Percentiles rank a stretch among this genome's conserved stretches.
Conservation (phyloP, 2,329 filamentous ascomycete genomes). For the Aureobasidium subglaciale region DNA sequence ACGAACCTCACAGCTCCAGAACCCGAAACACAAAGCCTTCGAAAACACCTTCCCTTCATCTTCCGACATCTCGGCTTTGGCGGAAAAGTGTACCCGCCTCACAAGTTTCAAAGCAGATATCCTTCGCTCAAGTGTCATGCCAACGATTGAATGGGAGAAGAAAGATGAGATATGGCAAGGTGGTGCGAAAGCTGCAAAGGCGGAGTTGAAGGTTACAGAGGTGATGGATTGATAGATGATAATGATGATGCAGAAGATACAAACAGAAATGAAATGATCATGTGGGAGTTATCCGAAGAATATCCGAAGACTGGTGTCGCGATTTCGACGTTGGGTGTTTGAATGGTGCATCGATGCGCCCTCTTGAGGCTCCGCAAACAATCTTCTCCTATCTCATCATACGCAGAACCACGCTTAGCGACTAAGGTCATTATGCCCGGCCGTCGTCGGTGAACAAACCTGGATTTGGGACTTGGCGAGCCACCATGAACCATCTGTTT, state of each 20-base stretch:
- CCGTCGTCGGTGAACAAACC: too few relatives aligned
- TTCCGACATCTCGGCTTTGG: slow-evolving; percentile 30
- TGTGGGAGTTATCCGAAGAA: background rate
- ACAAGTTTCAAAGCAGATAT: slow-evolving; percentile 32
- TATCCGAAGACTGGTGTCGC: too few relatives aligned
- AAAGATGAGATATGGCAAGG: slow-evolving; percentile 28
- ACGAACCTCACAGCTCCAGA: slow-evolving; percentile 16
- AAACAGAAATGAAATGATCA: background rate
- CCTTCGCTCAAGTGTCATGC: slow-evolving; percentile 29
- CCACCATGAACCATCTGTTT: too few relatives aligned
- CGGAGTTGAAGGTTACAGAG: background rate
- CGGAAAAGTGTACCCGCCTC: slow-evolving; percentile 29
- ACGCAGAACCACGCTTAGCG: too few relatives aligned
- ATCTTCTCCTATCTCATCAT: too few relatives aligned
- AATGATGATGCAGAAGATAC: background rate
- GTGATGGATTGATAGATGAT: background rate
- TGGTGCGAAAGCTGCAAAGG: slow-evolving; percentile 19
- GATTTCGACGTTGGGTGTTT: too few relatives aligned
- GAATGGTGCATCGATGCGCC: too few relatives aligned
- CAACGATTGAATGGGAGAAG: slow-evolving; percentile 29
- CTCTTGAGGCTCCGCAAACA: too few relatives aligned
- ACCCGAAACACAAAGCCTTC: slow-evolving; percentile 26
- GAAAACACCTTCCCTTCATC: slow-evolving; percentile 29
- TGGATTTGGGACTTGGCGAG: too few relatives aligned
- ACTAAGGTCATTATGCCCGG: too few relatives aligned